Conservation (phyloP, 371 early-diverging fungal genomes). For the Basidiobolus meristosporus region DNA sequence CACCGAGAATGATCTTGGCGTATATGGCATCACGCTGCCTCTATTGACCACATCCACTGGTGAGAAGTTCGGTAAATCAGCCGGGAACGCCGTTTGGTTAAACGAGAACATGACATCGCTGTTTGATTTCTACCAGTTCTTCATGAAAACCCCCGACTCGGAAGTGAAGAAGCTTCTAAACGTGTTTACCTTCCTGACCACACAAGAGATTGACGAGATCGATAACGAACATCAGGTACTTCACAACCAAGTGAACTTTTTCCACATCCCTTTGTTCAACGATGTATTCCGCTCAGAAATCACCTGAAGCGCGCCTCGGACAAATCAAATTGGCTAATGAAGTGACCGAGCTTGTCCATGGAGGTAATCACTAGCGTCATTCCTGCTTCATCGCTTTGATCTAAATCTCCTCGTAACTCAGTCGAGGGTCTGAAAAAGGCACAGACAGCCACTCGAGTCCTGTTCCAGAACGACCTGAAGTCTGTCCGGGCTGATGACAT, state of each 20-base stretch:
- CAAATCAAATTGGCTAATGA: constrained; percentile 64
- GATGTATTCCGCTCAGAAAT: constrained; percentile 7
- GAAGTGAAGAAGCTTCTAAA: constrained; percentile 55
- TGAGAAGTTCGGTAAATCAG: constrained; percentile 91
- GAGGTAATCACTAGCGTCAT: constrained; percentile 19
- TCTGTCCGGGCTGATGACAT: constrained; percentile 29
- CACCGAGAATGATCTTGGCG: constrained; percentile 8
- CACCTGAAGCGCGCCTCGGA: constrained; percentile 46
- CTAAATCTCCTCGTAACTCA: constrained; percentile 5
- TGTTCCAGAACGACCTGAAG: constrained; percentile 35
- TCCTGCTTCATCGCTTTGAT: not conserved
- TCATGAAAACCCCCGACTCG: constrained; percentile 60
- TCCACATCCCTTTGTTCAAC: not conserved
- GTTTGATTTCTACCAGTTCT: constrained; percentile 88
- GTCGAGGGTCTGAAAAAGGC: constrained; percentile 36
- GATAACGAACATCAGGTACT: constrained; percentile 37
- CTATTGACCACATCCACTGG: constrained; percentile 70
- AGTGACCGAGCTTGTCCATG: constrained; percentile 80
- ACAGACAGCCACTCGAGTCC: constrained; percentile 38
- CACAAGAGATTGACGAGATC: constrained; percentile 27
- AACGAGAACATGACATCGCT: constrained; percentile 54
- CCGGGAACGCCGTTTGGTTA: constrained; percentile 90
- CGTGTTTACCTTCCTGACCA: constrained; percentile 61
- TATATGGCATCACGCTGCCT: constrained; percentile 78
- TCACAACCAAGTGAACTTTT: not conserved